Percentiles rank a stretch among this genome's conserved stretches.
Conservation (phyloP, 2,329 filamentous ascomycete genomes). For the Aspergillus novoparasiticus region DNA sequence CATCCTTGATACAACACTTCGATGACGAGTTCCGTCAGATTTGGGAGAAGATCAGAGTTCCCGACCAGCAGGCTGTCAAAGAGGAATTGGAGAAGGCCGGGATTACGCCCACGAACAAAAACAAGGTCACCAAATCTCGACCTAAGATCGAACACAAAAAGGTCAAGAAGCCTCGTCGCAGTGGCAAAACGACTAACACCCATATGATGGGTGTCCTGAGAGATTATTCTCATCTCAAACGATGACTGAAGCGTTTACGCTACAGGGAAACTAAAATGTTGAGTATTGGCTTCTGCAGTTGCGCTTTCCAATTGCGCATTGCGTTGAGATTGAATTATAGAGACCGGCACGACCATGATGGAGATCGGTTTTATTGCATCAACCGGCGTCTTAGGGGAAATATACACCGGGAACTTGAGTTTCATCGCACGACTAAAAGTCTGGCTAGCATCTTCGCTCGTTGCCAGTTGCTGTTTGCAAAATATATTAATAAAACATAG, state of each 20-base stretch:
- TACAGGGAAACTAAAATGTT: background rate
- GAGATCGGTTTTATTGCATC: background rate
- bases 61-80: constrained; percentile 73
- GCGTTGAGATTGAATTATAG: constrained; percentile 2
- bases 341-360: background rate
- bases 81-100: constrained; percentile 75
- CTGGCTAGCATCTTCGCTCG: background rate
- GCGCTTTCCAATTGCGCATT: background rate
- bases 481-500: constrained; percentile 13
- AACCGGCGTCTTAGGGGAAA: constrained; percentile 12
- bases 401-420: background rate
- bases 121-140: constrained; percentile 64
- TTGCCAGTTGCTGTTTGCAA: constrained; percentile 15
- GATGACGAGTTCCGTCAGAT: constrained; percentile 81
- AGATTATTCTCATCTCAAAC: constrained; percentile 63
- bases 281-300: background rate
- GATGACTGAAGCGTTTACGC: constrained; percentile 12
- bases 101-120: constrained; percentile 81
- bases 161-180: constrained; percentile 72
- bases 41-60: constrained; percentile 81
- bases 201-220: constrained; percentile 84
- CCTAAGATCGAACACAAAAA: constrained; percentile 66
- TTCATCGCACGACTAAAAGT: background rate
- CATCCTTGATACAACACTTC: constrained; percentile 72
- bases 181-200: constrained; percentile 81